A percentile compares a stretch with the other conserved stretches of the same genome.
These are phyloP conservation scores for Pyropia haitanensis DNA, from an alignment of 23 red algal genomes.

Conservation along the genomic window DNA sequence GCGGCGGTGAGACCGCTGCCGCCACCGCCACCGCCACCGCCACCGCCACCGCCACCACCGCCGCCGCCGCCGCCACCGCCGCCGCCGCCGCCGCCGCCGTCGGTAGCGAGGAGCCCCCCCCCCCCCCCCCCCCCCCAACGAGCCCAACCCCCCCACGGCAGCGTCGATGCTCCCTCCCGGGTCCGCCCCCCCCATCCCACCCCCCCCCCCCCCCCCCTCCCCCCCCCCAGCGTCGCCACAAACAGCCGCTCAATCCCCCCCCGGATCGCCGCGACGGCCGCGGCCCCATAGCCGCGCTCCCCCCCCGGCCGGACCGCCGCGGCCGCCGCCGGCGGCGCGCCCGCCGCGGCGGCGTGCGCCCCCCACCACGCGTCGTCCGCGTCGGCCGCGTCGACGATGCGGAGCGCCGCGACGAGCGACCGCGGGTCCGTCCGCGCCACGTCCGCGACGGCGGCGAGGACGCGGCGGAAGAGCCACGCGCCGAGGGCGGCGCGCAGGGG, in stretches of 20 bases:
- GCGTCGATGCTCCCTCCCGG: too few relatives aligned
- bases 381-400: slow-evolving; percentile 40
- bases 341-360: slow-evolving; percentile 8
- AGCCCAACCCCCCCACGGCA: too few relatives aligned
- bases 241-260: slow-evolving; percentile 21
- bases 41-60: too few relatives aligned
- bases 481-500: not conserved
- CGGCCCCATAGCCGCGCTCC: slow-evolving; percentile 30
- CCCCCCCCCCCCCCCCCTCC: not conserved
- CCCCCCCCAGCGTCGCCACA: slow-evolving; percentile 13
- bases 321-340: not conserved
- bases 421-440: slow-evolving; percentile 40
- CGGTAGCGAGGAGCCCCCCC: too few relatives aligned
- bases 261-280: slow-evolving; percentile 20
- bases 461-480: slow-evolving; percentile 28
- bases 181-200: too few relatives aligned
- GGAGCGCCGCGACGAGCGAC: slow-evolving; percentile 39
- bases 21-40: too few relatives aligned
- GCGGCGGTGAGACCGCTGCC: too few relatives aligned
- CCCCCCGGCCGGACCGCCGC: slow-evolving; percentile 32
- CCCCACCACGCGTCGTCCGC: slow-evolving; percentile 57
- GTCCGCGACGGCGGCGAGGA: slow-evolving; percentile 24
- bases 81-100: too few relatives aligned
- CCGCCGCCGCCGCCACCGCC: too few relatives aligned
- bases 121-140: too few relatives aligned